phyloP scores from a whole-genome alignment of 2,329 filamentous ascomycete genomes.

The Tricladium varicosporioides region DNA sequence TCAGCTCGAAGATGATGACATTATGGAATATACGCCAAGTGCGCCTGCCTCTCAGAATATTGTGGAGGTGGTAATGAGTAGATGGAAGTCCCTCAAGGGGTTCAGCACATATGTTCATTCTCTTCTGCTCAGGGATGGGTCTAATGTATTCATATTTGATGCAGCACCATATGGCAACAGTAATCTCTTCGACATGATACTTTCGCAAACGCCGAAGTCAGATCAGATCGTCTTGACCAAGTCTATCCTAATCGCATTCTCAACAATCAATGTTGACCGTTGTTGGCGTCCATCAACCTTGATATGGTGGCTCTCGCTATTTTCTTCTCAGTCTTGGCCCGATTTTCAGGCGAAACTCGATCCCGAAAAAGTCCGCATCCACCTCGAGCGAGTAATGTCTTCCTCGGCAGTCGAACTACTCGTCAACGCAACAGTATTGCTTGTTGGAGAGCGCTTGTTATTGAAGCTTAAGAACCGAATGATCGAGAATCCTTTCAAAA shows the following conservation, averaged over 20 bases:
- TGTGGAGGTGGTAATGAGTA: conserved; percentile 9
- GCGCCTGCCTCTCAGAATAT: neutral
- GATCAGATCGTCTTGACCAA: conserved; percentile 13
- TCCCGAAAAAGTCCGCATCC: neutral
- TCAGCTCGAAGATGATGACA: neutral
- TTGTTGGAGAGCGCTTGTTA: conserved; percentile 17
- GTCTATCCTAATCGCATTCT: conserved; percentile 14
- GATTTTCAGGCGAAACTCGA: conserved; percentile 11
- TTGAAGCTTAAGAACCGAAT: conserved; percentile 9
- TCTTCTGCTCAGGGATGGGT: conserved; percentile 8
- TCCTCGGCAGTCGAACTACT: conserved; percentile 8
- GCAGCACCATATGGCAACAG: conserved; percentile 1
- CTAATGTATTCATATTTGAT: conserved; percentile 17
- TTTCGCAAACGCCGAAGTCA: neutral
- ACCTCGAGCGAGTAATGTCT: conserved; percentile 14
- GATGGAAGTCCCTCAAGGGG: conserved; percentile 17
- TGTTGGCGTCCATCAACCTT: conserved; percentile 9
- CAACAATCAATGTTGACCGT: conserved; percentile 7
- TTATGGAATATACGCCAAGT: neutral
- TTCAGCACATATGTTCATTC: conserved; percentile 16
- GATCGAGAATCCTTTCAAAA: conserved; percentile 1
- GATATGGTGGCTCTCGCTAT: conserved; percentile 17
- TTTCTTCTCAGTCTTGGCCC: conserved; percentile 10
- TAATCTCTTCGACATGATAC: conserved; percentile 17
- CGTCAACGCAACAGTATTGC: conserved; percentile 9